phyloP scores from a whole-genome alignment of 2,329 filamentous ascomycete species.

The Tolypocladium cylindrosporum region DNA sequence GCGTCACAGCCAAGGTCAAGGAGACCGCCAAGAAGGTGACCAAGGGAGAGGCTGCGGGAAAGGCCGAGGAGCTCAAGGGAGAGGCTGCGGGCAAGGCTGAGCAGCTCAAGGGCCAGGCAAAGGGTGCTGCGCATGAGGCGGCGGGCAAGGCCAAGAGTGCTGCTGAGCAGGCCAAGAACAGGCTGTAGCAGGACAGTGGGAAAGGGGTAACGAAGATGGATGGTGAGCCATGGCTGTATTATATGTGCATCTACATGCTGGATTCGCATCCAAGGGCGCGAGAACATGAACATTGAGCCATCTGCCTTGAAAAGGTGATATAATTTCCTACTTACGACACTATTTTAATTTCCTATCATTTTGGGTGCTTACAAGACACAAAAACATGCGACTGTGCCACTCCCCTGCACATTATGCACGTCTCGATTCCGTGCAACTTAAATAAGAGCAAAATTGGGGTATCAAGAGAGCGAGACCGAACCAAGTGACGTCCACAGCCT shows the following conservation, averaged over 20 bases:
- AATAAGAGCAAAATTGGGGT: background rate
- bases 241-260: background rate
- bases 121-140: conserved; percentile 25
- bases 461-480: background rate
- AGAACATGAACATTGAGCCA: background rate
- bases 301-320: background rate
- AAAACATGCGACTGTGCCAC: background rate
- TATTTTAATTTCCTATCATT: background rate
- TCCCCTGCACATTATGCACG: background rate
- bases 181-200: background rate
- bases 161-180: conserved; percentile 24
- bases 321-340: background rate
- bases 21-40: conserved; percentile 28
- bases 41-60: conserved; percentile 21
- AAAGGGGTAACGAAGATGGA: background rate
- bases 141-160: conserved; percentile 34
- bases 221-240: background rate
- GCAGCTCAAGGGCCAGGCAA: conserved; percentile 25
- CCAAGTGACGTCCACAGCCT: background rate
- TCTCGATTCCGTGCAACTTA: background rate
- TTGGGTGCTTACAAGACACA: background rate
- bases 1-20: conserved; percentile 36
- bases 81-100: conserved; percentile 22
- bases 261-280: background rate
- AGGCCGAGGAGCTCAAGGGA: conserved; percentile 19